Evolutionary conservation across 1,284 basidiomycete species (phyloP), one percentile per base, ranked within the genome.

Genomic region (Cerrena zonata): DNA sequence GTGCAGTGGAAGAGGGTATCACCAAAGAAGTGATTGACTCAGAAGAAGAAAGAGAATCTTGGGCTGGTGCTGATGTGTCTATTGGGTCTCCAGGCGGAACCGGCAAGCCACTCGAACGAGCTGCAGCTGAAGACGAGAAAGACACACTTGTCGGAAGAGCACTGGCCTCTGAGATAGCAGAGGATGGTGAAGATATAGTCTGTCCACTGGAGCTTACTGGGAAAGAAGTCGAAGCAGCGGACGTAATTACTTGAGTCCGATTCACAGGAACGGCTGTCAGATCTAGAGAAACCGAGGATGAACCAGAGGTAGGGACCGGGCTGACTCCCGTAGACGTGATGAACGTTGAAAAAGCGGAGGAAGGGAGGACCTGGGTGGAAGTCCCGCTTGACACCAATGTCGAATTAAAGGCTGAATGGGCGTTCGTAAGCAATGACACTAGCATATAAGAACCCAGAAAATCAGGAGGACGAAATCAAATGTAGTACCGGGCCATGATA

Each of bases 231-330:
- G 30, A 34, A 47, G 52, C 36, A 38, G 47, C 22, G 45, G 53
- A 27, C 37, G 30, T 34, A 15, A 48, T 54, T 48, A 58, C 50
- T 54, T 44, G 47, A 48, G 38, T 49, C 30, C 50, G 47, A 51
- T 48, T 30, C 37, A 15, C 45, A 37, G 37, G 53, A 23, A 24
- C 26, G 26, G 24, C 13, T 5, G 43, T 7, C 30, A 15, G 7
- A 15, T 34, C 30, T 34, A 34, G 7, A 34, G 15, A 34, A 15
- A 34, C 30, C 15, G 30, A 34, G 30, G 30, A 34, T 7, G 30
- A 34, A 34, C 30, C 15, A 15, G 30, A 34, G 7, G 30, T 34
- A 15, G 30, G 30, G 7, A 15, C 30, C 30, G 30, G 7, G 15
- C 7, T 7, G 15, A 34, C 7, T 34, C 7, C 7, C 15, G 7